These are phyloP conservation scores for Lichtheimia corymbifera DNA, from an alignment of 371 early-diverging fungal genomes.

Conservation along the genomic window DNA sequence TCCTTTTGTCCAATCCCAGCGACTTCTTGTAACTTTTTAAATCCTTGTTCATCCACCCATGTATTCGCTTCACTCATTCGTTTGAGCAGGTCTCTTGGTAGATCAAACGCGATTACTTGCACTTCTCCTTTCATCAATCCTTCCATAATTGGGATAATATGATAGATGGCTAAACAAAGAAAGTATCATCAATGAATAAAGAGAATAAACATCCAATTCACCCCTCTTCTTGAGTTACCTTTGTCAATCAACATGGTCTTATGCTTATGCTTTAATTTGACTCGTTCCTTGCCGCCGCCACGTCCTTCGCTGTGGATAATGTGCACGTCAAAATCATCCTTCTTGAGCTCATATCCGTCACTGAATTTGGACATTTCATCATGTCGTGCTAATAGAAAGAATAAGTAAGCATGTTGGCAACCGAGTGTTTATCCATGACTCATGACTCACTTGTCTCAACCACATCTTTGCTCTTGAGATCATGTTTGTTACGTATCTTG, in stretches of 20 bases:
- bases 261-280: conserved; percentile 71
- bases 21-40: conserved; percentile 47
- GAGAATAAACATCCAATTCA: neutral
- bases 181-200: neutral
- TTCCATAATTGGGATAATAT: conserved; percentile 56
- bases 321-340: conserved; percentile 43
- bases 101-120: conserved; percentile 72
- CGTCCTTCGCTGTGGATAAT: conserved; percentile 44
- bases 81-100: conserved; percentile 61
- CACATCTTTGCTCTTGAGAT: conserved; percentile 54
- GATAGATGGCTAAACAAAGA: conserved; percentile 48
- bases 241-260: conserved; percentile 70
- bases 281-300: conserved; percentile 34
- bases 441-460: conserved; percentile 38
- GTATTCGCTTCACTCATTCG: conserved; percentile 59
- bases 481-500: conserved; percentile 55
- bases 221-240: conserved; percentile 34
- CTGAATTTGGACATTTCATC: conserved; percentile 34
- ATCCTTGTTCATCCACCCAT: conserved; percentile 61
- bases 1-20: conserved; percentile 36
- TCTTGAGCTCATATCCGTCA: conserved; percentile 34
- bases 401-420: neutral
- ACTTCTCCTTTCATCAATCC: conserved; percentile 54
- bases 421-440: neutral
- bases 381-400: neutral